Base-by-base conservation (phyloP, 1,284 basidiomycete genomes). In the Sporisorium sorghi region DNA sequence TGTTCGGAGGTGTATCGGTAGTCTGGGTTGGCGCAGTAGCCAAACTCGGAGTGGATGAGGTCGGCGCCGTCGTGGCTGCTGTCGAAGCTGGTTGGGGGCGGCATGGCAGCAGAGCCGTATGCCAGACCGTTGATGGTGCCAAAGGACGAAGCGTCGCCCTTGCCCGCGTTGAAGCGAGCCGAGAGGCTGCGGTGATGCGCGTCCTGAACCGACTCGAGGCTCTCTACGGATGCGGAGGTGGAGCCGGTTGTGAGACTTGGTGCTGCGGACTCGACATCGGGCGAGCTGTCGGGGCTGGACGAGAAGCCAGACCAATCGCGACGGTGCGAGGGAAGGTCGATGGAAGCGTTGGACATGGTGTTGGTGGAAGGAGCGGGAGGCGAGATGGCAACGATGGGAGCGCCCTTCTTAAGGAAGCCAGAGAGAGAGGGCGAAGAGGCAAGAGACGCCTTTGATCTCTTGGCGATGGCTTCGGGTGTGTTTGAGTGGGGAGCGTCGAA, bases 1-100 rank as follows among this genome's bases (percentile, higher is more conserved):
- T 93, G 90, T 73, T 89, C 86, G 0, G 91, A 91, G 15, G 87
- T 88, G 77, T 89, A 88, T 19, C 93, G 87, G 81, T 89, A 93
- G 42, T 85, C 85, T 62, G 91, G 88, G 79, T 93, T 90, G 14
- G 88, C 88, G 78, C 92, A 93, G 83, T 92, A 91, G 11, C 93
- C 93, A 78, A 93, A 94, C 86, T 94, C 93, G 37, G 91, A 89
- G 85, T 94, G 93, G 37, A 84, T 66, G 21, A 85, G 79, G 24
- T 65, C 48, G 26, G 76, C 78, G 21, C 78, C 79, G 42, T 79
- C 66, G 28, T 62, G 46, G 46, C 69, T 69, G 64, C 61, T 72
- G 21, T 70, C 69, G 54, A 52, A 63, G 54, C 69, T 69, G 23
- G 69, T 74, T 7, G 73, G 65, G n/a, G 69, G 69, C 54, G 73